Percentiles rank a stretch among this genome's conserved stretches.
phyloP scores from a whole-genome alignment of 2,329 filamentous ascomycete species.

The Diplodia intermedia region DNA sequence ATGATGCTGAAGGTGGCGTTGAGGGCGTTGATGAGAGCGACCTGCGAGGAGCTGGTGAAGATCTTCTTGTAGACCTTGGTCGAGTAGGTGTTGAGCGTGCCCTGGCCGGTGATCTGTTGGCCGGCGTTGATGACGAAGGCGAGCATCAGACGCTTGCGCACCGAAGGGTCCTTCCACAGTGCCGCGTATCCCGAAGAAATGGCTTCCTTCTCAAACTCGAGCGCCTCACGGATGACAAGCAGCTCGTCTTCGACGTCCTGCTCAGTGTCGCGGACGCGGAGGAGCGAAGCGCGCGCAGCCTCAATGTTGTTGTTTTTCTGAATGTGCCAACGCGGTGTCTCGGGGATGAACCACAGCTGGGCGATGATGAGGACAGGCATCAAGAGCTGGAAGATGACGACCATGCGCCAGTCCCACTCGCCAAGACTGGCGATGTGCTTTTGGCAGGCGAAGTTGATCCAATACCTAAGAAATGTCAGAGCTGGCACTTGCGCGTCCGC shows the following conservation, averaged over 20 bases:
- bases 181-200: conserved; percentile 68
- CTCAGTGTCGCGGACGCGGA: conserved; percentile 67
- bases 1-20: conserved; percentile 76
- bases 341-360: conserved; percentile 66
- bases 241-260: conserved; percentile 72
- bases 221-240: conserved; percentile 68
- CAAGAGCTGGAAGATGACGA: conserved; percentile 76
- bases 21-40: conserved; percentile 75
- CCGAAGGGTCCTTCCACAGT: conserved; percentile 72
- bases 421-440: conserved; percentile 64
- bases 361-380: conserved; percentile 67
- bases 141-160: conserved; percentile 70
- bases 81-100: conserved; percentile 74
- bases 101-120: conserved; percentile 75
- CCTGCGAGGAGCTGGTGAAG: conserved; percentile 61
- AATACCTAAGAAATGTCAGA: neutral
- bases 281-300: conserved; percentile 64
- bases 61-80: conserved; percentile 77
- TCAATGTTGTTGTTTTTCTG: conserved; percentile 67
- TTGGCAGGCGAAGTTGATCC: conserved; percentile 64
- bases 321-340: conserved; percentile 55
- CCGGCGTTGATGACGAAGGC: conserved; percentile 73
- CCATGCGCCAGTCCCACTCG: conserved; percentile 76
- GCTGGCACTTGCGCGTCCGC: neutral
- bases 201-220: conserved; percentile 75